Evolutionary conservation across 1,139 yeast species (phyloP).

Genomic region (Debaryomyces udenii): DNA sequence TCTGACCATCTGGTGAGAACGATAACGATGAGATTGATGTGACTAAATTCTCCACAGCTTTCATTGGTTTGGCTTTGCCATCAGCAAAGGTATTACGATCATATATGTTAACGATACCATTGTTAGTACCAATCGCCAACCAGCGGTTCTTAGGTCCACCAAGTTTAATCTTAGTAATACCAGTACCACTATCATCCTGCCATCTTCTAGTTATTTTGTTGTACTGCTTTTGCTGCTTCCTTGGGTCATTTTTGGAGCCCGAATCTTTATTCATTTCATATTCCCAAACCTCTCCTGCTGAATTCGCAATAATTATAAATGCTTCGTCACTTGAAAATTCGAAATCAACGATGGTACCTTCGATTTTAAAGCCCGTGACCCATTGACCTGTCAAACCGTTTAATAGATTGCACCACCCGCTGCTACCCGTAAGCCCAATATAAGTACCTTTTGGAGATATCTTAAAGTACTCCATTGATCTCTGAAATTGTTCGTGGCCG

Average conservation of each 20-base stretch:
- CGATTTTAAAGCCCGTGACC: conserved; percentile 83
- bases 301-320: conserved; percentile 63
- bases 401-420: conserved; percentile 88
- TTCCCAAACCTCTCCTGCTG: conserved; percentile 92
- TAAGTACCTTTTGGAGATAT: conserved; percentile 70
- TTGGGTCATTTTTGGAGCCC: neutral
- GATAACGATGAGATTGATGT: conserved; percentile 75
- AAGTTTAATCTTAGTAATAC: conserved; percentile 75
- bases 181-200: conserved; percentile 87
- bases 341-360: conserved; percentile 80
- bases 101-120: conserved; percentile 89
- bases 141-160: conserved; percentile 81
- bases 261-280: conserved; percentile 52
- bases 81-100: conserved; percentile 49
- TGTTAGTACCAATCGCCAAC: conserved; percentile 86
- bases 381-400: conserved; percentile 82
- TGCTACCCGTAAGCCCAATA: conserved; percentile 77
- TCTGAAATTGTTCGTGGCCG: conserved; percentile 85
- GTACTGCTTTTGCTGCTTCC: conserved; percentile 14
- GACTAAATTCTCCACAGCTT: conserved; percentile 74
- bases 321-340: conserved; percentile 66
- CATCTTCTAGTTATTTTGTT: conserved; percentile 62
- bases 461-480: conserved; percentile 84
- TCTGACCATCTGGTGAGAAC: conserved; percentile 88
- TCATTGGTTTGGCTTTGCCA: conserved; percentile 49